Percentiles rank a stretch among this genome's conserved stretches.
Conservation (phyloP, 345 rosid genomes). For the Geranium rotundifolium region DNA sequence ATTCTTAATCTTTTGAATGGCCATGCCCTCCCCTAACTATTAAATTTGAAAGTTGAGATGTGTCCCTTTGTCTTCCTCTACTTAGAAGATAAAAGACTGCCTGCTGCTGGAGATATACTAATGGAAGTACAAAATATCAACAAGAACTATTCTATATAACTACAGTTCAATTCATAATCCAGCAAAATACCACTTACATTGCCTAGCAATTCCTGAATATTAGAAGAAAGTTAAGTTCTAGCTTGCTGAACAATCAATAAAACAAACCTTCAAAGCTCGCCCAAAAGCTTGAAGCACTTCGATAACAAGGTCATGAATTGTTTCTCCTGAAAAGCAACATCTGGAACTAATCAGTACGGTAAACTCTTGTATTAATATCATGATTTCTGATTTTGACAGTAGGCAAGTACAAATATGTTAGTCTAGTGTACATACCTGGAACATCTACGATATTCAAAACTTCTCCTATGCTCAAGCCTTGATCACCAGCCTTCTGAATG, state of each 20-base stretch:
- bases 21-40: too few species aligned
- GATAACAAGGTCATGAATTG: conserved; percentile 27
- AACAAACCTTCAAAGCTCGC: conserved; percentile 64
- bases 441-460: conserved; percentile 31
- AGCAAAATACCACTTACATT: background rate
- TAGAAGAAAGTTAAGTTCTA: background rate
- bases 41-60: too few species aligned
- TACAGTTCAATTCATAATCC: background rate
- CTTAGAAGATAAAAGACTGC: too few species aligned
- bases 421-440: conserved; percentile 23
- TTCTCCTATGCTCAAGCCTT: conserved; percentile 67
- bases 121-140: too few species aligned
- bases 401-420: background rate
- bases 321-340: conserved; percentile 38
- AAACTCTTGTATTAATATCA: background rate
- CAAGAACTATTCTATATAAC: too few species aligned
- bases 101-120: too few species aligned
- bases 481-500: conserved; percentile 91
- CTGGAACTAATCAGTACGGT: conserved; percentile 14
- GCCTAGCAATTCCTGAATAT: background rate
- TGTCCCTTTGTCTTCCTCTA: too few species aligned
- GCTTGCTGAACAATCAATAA: conserved; percentile 3
- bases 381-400: background rate
- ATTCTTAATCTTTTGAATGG: too few species aligned
- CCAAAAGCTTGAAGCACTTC: conserved; percentile 81